These are phyloP conservation scores for Sugiyamaella novakii DNA, from an alignment of 1,139 yeast genomes.

Conservation along the genomic window DNA sequence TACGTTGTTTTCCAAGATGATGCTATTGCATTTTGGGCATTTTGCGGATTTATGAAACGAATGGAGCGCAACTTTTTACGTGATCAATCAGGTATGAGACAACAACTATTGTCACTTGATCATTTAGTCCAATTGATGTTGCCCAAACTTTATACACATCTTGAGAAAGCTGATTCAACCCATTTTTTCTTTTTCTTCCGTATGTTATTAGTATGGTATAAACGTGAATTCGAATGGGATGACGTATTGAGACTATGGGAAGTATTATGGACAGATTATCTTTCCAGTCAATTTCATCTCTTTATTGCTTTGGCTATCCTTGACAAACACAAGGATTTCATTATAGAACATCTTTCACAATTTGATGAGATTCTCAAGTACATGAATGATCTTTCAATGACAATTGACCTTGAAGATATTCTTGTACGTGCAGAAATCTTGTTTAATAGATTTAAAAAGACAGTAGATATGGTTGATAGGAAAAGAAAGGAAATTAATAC, in stretches of 20 bases:
- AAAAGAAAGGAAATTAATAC: conserved; percentile 45
- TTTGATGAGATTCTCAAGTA: conserved; percentile 93
- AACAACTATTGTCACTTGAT: conserved; percentile 79
- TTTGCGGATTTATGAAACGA: conserved; percentile 83
- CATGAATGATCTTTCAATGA: conserved; percentile 85
- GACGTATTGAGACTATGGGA: conserved; percentile 88
- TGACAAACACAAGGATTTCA: conserved; percentile 80
- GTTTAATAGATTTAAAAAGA: conserved; percentile 75
- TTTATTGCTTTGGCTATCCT: conserved; percentile 85
- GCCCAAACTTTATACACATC: conserved; percentile 78
- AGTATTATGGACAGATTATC: conserved; percentile 82
- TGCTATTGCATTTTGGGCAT: conserved; percentile 82
- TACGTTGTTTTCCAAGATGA: conserved; percentile 81
- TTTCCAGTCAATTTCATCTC: conserved; percentile 82
- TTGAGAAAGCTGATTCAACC: conserved; percentile 83
- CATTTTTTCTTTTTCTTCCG: conserved; percentile 92
- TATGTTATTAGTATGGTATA: conserved; percentile 93
- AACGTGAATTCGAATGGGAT: conserved; percentile 84
- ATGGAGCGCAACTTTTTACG: conserved; percentile 94
- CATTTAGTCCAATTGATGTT: conserved; percentile 86
- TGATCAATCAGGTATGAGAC: conserved; percentile 91
- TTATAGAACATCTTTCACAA: conserved; percentile 67
- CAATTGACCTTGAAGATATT: conserved; percentile 70
- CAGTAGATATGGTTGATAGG: conserved; percentile 74
- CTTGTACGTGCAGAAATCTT: conserved; percentile 79